These are phyloP conservation scores for Cadophora gregata DNA, from an alignment of 2,329 filamentous ascomycete species.

Conservation along the genomic window DNA sequence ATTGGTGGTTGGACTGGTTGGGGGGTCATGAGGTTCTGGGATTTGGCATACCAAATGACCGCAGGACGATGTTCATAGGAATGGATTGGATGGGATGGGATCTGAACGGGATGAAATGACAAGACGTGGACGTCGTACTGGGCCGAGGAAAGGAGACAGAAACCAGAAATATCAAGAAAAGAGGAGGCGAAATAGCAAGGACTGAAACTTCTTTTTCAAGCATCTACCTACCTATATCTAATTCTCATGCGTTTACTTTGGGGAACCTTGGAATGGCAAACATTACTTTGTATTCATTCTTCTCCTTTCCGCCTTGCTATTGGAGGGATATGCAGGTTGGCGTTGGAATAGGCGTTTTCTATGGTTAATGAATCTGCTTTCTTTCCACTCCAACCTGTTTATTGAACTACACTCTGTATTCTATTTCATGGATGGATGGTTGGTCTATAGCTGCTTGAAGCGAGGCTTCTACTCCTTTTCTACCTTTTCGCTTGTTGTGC, in stretches of 20 bases:
- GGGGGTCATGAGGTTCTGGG: conserved; percentile 13
- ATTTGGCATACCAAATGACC: conserved; percentile 11
- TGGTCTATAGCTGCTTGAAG: background rate
- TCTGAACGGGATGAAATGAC: background rate
- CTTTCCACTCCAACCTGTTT: background rate
- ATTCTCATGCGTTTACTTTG: background rate
- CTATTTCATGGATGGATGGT: background rate
- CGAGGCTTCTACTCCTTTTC: background rate
- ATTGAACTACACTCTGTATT: background rate
- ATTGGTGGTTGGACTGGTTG: background rate
- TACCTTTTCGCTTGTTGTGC: background rate
- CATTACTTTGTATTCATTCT: conserved; percentile 1
- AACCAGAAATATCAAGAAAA: conserved; percentile 1
- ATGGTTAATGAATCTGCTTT: background rate
- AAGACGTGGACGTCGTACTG: background rate
- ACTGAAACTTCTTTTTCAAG: conserved; percentile 3
- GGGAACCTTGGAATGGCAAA: background rate
- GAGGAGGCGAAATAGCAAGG: conserved; percentile 4
- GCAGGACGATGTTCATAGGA: conserved; percentile 18
- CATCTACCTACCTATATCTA: background rate
- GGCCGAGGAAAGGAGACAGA: background rate
- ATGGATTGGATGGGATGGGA: background rate
- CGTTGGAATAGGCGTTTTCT: background rate
- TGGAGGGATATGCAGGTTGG: background rate
- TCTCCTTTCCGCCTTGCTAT: background rate